phyloP scores from a whole-genome alignment of 2,329 filamentous ascomycete genomes.

The Ambrosiella xylebori region DNA sequence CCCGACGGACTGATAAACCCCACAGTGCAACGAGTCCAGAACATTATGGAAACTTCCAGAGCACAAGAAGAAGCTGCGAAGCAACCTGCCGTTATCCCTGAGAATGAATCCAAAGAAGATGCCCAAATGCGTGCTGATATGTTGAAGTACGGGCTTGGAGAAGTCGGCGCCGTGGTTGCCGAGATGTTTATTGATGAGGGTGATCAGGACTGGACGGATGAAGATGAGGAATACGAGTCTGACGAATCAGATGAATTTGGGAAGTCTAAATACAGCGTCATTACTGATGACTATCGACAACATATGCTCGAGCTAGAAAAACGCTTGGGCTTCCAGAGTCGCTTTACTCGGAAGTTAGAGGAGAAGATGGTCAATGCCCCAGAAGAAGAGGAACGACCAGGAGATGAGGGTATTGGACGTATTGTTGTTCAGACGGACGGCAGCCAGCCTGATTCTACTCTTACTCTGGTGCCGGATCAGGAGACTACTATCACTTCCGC shows the following conservation, averaged over 20 bases:
- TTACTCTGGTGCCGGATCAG: not conserved
- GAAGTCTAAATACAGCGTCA: conserved; percentile 45
- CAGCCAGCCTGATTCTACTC: conserved; percentile 11
- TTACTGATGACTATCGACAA: conserved; percentile 58
- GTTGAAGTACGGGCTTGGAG: conserved; percentile 74
- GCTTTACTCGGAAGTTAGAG: conserved; percentile 26
- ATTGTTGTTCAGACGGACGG: conserved; percentile 28
- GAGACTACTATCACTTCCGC: not conserved
- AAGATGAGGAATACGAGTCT: conserved; percentile 35
- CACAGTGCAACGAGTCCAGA: conserved; percentile 32
- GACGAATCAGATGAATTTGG: conserved; percentile 60
- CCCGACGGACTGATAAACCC: conserved; percentile 20
- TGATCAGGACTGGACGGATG: conserved; percentile 24
- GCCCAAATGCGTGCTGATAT: conserved; percentile 69
- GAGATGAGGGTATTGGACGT: conserved; percentile 38
- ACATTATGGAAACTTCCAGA: conserved; percentile 39
- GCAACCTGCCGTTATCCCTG: conserved; percentile 40
- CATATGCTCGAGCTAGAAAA: conserved; percentile 77
- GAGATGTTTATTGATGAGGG: conserved; percentile 56
- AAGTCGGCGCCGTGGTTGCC: conserved; percentile 82
- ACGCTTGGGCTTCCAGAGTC: conserved; percentile 45
- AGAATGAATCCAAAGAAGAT: conserved; percentile 65
- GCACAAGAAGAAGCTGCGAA: conserved; percentile 33
- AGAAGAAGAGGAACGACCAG: conserved; percentile 22
- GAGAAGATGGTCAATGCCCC: conserved; percentile 32